Base-by-base conservation (phyloP, 495 filamentous ascomycete genomes). In the Penicillium pancosmium region DNA sequence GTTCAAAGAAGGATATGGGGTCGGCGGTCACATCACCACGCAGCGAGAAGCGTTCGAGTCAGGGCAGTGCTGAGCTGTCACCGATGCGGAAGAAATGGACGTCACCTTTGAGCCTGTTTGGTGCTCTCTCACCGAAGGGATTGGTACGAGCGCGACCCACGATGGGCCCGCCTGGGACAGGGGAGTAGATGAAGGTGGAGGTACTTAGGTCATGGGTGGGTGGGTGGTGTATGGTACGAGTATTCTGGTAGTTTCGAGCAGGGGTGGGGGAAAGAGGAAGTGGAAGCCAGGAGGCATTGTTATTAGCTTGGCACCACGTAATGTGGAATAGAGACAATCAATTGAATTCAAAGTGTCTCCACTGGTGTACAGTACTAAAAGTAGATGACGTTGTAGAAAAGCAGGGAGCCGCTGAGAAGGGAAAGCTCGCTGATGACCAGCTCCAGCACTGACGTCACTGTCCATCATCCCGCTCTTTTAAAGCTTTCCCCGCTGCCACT, bases 111-210 rank as follows among this genome's bases (percentile, higher is more conserved):
- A 52, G 33, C 35, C 15, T 69, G 13, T 52, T 69, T 21, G 65
- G 59, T 56, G 61, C 44, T 10, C 54, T 71, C 21, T 53, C 68
- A 36, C 55, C 68, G 18, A 69, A 65, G 48, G 59, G 62, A 31
- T 21, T 57, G 16, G 60, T 50, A 85, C 64, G 79, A 86, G 55
- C 75, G 83, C 13, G 82, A 90, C 44, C 82, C 84, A 25, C 80
- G 80, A 15, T 87, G 88, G 87, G 50, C 27, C 27, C 27, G 88
- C 84, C 70, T 86, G 89, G 60, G 75, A 85, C 9, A 82, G 76
- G 65, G 83, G 80, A 60, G 87, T 91, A 66, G 80, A 48, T 31
- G 46, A 27, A 12, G 80, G 43, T 87, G 83, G 63, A 78, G 87
- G 56, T 87, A 21, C 10, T 56, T 31, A 31, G 27, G 27, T 31